These are phyloP conservation scores for Theobroma grandiflorum DNA, from an alignment of 441 rosid species.

Conservation along the genomic window DNA sequence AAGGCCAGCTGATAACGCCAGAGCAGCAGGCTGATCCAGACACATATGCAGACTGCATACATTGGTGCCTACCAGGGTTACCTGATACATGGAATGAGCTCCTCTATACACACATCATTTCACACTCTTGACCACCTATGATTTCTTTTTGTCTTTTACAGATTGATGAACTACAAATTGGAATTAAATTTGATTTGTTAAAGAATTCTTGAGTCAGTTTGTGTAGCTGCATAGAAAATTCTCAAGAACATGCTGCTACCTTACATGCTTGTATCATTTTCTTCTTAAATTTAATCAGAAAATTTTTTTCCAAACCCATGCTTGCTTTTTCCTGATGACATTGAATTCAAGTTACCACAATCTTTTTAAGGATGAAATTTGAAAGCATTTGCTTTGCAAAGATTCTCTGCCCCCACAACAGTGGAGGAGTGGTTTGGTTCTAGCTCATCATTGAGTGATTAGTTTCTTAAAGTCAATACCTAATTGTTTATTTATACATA, in stretches of 20 bases:
- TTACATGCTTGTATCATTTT: background rate
- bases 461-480: background rate
- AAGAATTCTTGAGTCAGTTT: background rate
- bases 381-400: background rate
- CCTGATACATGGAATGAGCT: conserved; percentile 64
- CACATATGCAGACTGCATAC: conserved; percentile 50
- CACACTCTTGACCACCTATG: conserved; percentile 4
- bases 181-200: background rate
- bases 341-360: background rate
- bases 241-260: background rate
- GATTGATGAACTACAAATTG: background rate
- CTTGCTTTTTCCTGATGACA: background rate
- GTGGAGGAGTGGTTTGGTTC: background rate
- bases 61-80: conserved; percentile 64
- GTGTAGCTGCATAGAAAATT: background rate
- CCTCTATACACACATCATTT: conserved; percentile 42
- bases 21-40: conserved; percentile 38
- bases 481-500: background rate
- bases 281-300: background rate
- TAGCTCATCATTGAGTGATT: background rate
- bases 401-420: background rate
- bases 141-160: background rate
- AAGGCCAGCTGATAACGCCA: conserved; percentile 36
- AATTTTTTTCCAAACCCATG: background rate
- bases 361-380: background rate